Evolutionary conservation across 139 green algal genomes (phyloP), one percentile per base, ranked within the genome.

Genomic region (Ettlia oleoabundans): DNA sequence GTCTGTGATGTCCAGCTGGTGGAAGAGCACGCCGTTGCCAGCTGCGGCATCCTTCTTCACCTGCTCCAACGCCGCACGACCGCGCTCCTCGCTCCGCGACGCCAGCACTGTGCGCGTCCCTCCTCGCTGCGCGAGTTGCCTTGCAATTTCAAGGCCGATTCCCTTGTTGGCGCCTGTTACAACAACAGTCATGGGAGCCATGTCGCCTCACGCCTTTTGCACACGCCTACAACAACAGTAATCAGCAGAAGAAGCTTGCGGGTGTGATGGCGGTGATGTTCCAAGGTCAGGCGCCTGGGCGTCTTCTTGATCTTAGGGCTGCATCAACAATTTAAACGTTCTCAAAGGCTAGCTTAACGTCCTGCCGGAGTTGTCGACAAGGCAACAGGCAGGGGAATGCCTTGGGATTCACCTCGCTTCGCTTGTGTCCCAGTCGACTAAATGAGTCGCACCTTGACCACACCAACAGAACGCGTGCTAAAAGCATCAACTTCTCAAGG

Each of bases 111-210:
- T 84, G 18, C 58, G 86, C 21, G 92, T 61, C 38, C 90, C 91
- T 21, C 35, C 21, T 3, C 87, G 80, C 52, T 89, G 55, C 1
- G 84, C 84, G 26, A 95, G 77, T 8, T 86, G 64, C 0, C 76
- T 73, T 0, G 89, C 91, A 41, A 92, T 89, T 55, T 92, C 90
- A 35, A 86, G 88, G 26, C 92, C 92, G 38, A 95, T 95, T 58
- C 74, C 77, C 28, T 82, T 42, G 43, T 82, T 82, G 4, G 77
- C 64, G 0, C 77, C 77, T 3, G 77, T 82, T 4, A 82, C 63
- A 2, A 82, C 43, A 0, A 63, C 63, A 2, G 62, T 82, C 6
- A 63, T n/a, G 5, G 73, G 38, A 6, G 65, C 33, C 65, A 72
- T 72, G 37, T 21, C 47, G 65, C 5, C 10, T 10, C 15, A 15